phyloP scores from a whole-genome alignment of 768 basidiomycete genomes.

The Pulveroboletus sp. region DNA sequence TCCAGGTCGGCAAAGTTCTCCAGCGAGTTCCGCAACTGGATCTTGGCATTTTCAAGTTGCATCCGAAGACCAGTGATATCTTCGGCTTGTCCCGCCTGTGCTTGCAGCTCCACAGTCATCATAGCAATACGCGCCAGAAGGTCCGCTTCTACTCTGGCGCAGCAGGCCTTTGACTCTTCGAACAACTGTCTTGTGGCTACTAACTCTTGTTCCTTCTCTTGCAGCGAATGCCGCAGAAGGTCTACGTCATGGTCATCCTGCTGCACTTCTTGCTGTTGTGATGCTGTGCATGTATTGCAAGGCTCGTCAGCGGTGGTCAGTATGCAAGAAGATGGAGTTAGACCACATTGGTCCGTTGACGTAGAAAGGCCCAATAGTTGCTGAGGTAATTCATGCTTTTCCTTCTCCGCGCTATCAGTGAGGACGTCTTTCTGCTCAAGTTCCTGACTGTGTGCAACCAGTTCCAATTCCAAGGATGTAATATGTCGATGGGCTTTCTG shows the following conservation, averaged over 20 bases:
- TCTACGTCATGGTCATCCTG: constrained; percentile 27
- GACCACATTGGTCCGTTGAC: not conserved
- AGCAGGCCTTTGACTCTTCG: constrained; percentile 31
- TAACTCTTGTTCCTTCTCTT: constrained; percentile 32
- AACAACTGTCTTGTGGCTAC: constrained; percentile 32
- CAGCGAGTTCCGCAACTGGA: constrained; percentile 18
- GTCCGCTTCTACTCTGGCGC: constrained; percentile 30
- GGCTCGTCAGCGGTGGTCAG: constrained; percentile 1
- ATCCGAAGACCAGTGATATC: constrained; percentile 19
- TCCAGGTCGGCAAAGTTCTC: constrained; percentile 26
- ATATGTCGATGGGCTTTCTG: constrained; percentile 3
- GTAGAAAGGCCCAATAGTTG: constrained; percentile 6
- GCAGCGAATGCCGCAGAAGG: constrained; percentile 36
- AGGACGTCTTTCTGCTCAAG: constrained; percentile 8
- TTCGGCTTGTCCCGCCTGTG: constrained; percentile 7
- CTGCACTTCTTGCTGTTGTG: not conserved
- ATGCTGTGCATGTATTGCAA: not conserved
- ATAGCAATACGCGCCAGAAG: constrained; percentile 28
- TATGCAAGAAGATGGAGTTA: not conserved
- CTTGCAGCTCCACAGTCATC: constrained; percentile 16
- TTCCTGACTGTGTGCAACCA: constrained; percentile 12
- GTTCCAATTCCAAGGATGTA: constrained; percentile 16
- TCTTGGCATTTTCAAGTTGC: constrained; percentile 24
- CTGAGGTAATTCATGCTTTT: constrained; percentile 9
- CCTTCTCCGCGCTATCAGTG: constrained; percentile 6